Evolutionary conservation across 1,139 yeast species (phyloP).

Genomic region (Arxiozyma slooffiae): DNA sequence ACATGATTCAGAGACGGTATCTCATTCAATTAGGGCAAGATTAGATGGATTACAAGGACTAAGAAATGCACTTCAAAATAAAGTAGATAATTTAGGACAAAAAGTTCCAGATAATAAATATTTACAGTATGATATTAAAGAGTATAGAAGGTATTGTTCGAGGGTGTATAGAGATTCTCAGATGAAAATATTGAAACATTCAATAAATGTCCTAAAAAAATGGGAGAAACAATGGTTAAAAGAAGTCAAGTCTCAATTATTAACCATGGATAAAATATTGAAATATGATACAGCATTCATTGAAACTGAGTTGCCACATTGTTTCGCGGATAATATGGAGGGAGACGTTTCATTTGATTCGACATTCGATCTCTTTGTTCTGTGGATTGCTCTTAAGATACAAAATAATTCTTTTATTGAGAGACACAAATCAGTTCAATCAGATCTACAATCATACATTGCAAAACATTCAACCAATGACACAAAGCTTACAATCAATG

Average conservation of each 20-base stretch:
- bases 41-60: slow-evolving; percentile 45
- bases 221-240: slow-evolving; percentile 18
- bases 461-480: background rate
- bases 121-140: slow-evolving; percentile 7
- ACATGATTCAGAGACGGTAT: slow-evolving; percentile 27
- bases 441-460: slow-evolving; percentile 6
- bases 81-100: slow-evolving; percentile 7
- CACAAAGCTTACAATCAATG: background rate
- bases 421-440: slow-evolving; percentile 16
- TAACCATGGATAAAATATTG: slow-evolving; percentile 20
- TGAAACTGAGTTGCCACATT: slow-evolving; percentile 13
- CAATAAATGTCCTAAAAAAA: slow-evolving; percentile 15
- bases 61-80: slow-evolving; percentile 21
- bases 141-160: slow-evolving; percentile 18
- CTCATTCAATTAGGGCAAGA: slow-evolving; percentile 40
- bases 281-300: slow-evolving; percentile 19
- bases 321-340: slow-evolving; percentile 10
- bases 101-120: background rate
- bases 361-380: slow-evolving; percentile 15
- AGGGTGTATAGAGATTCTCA: slow-evolving; percentile 21
- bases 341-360: slow-evolving; percentile 17
- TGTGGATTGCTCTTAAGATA: slow-evolving; percentile 21
- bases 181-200: slow-evolving; percentile 13
- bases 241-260: slow-evolving; percentile 13
- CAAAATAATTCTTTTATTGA: slow-evolving; percentile 11